phyloP scores from a whole-genome alignment of 2,329 filamentous ascomycete species.

The Penicillium sp. region DNA sequence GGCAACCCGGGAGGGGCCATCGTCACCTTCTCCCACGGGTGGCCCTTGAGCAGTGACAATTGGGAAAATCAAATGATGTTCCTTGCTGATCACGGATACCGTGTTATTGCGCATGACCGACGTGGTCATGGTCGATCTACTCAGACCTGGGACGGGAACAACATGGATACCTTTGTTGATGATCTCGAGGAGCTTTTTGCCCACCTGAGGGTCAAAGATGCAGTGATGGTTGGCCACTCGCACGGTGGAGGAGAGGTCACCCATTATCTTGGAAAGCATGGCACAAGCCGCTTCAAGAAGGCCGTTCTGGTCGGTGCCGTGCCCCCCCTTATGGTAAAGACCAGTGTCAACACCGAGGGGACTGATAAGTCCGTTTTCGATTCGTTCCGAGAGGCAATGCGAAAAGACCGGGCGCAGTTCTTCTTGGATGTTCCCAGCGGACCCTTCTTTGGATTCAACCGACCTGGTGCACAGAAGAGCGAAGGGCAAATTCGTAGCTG shows the following conservation, averaged over 20 bases:
- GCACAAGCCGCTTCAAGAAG: constrained; percentile 40
- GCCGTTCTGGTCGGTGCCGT: constrained; percentile 43
- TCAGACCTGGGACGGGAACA: constrained; percentile 44
- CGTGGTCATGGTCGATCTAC: constrained; percentile 46
- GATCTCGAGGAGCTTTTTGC: constrained; percentile 41
- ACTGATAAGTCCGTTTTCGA: constrained; percentile 42
- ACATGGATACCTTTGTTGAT: constrained; percentile 45
- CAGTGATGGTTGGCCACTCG: constrained; percentile 43
- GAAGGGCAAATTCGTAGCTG: constrained; percentile 43
- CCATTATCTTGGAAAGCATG: constrained; percentile 38
- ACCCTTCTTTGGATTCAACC: constrained; percentile 41
- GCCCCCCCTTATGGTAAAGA: constrained; percentile 40
- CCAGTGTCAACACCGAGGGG: constrained; percentile 36
- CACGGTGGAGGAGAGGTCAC: constrained; percentile 48
- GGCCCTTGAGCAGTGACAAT: constrained; percentile 45
- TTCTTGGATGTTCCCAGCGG: constrained; percentile 39
- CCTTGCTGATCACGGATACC: constrained; percentile 40
- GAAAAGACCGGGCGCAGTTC: constrained; percentile 38
- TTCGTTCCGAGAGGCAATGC: constrained; percentile 39
- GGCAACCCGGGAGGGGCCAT: constrained; percentile 37
- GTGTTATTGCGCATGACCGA: constrained; percentile 37
- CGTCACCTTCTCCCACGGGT: constrained; percentile 43
- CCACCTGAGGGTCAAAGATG: constrained; percentile 36
- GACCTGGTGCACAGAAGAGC: constrained; percentile 29
- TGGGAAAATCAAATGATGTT: constrained; percentile 46